Evolutionary conservation across 129 eudicot genomes (phyloP).

Genomic region (Helianthus tuberosus): DNA sequence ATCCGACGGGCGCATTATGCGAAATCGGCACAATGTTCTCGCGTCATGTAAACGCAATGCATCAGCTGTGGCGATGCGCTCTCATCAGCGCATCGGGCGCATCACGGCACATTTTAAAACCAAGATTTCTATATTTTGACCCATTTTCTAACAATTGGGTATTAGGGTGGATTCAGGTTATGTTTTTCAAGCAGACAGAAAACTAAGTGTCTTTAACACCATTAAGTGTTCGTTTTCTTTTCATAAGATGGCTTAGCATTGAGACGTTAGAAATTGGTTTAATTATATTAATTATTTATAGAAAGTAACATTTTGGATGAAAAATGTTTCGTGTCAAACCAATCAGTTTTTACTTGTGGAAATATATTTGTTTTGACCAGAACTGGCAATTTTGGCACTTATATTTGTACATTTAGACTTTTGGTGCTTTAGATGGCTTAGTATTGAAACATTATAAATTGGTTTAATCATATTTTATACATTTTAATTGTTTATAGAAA

Average conservation of each 20-base stretch:
- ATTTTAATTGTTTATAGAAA: neutral
- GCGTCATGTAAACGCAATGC: no score
- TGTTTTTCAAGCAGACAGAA: neutral
- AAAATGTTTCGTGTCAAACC: no score
- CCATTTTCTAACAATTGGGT: neutral
- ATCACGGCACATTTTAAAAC: no score
- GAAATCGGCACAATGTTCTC: no score
- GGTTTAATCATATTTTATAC: neutral
- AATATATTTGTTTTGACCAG: no score
- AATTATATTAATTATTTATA: neutral
- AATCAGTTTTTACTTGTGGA: no score
- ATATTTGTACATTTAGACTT: no score
- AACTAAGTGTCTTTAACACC: neutral
- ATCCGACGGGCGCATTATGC: no score
- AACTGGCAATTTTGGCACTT: no score
- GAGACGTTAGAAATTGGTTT: neutral
- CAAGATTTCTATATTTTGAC: neutral
- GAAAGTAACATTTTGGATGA: neutral
- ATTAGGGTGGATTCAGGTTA: neutral
- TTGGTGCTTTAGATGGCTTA: neutral
- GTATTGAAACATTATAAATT: neutral
- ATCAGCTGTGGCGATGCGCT: no score
- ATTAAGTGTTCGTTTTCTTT: neutral
- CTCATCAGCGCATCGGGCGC: no score
- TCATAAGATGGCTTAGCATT: neutral